Evolutionary conservation across 345 rosid genomes (phyloP), one percentile per base, ranked within the genome.

Genomic region (Eucalyptus erythrocorys): DNA sequence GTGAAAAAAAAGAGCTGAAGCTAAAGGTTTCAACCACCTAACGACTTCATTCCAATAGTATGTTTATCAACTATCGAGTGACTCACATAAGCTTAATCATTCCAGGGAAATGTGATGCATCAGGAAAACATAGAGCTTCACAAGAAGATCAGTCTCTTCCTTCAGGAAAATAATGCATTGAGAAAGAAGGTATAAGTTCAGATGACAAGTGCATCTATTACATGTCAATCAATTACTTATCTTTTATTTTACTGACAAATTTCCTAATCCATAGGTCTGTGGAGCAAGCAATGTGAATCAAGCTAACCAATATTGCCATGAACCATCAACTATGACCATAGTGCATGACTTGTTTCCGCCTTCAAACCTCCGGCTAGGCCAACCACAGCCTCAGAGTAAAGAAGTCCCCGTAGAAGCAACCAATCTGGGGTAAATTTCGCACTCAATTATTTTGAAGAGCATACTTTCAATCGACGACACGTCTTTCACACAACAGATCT

Each of bases 81-180:
- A 68, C 80, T 68, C n/a, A 84, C 64, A 64, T 49, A 86, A 80
- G 40, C 61, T 89, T 85, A 49, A 42, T 88, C 88, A 89, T 92
- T 94, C 90, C 93, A 97, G 97, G 95, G 95, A 85, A 91, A 87
- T 53, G 92, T 90, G 89, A 91, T 92, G 85, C 95, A 94, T 88
- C 94, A 93, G 88, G 97, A 93, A 92, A 94, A 94, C 76, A 90
- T 94, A 90, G 97, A 94, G 89, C 93, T 93, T 87, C 95, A 94
- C 89, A 93, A 94, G 92, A 94, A 97, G 97, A 95, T 93, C 93
- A 93, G 92, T 92, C 88, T 91, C 84, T 88, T 93, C 88, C 90
- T 90, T 86, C 89, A 88, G 89, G 93, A 93, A 93, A 93, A 93
- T 91, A 90, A 86, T 86, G 91, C 93, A 91, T 87, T 92, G 89